Base-by-base conservation (phyloP, 805 yeast genomes). In the Hagleromyces aurorensis region DNA sequence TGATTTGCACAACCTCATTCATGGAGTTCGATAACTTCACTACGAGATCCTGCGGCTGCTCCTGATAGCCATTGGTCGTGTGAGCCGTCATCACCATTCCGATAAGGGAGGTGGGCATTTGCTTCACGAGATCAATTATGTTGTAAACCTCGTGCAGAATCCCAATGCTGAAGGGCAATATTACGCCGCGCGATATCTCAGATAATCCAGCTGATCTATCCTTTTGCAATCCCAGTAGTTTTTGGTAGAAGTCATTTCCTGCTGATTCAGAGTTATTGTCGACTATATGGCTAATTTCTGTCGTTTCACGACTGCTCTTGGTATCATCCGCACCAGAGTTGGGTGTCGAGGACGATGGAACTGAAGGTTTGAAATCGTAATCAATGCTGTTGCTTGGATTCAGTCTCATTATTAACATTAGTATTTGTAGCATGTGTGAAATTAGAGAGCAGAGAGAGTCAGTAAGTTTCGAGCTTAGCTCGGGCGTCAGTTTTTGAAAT, bases 301-400 rank as follows among this genome's bases (percentile, higher is more conserved):
- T 16, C 14, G 17, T 20, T n/a, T 10, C 5, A n/a, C 15, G 4
- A 24, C 19, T 25, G 18, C 12, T 12, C 8, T 16, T 25, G 18
- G 8, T 32, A 14, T 13, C 13, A 7, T 6, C 26, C 12, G 16
- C 11, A 3, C 21, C 12, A 9, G 13, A 17, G 10, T 21, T 23
- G 5, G 8, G 16, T 19, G 22, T 33, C n/a, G 13, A 13, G 11
- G 22, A 13, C 20, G 20, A 13, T 3, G 37, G 17, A 8, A 19
- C 21, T 4, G 19, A 21, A 1, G 53, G 51, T 23, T 43, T 36
- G 30, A 29, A 37, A 19, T 43, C 43, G 21, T 39, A 45, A 22
- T 53, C 57, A 18, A 55, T 47, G 29, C 50, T 41, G 29, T 55
- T 55, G 2, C 52, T 52, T 1, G 56, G 53, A 25, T 55, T 55